Evolutionary conservation across 805 yeast genomes (phyloP).

Genomic region (Saccharomyces mikatae): DNA sequence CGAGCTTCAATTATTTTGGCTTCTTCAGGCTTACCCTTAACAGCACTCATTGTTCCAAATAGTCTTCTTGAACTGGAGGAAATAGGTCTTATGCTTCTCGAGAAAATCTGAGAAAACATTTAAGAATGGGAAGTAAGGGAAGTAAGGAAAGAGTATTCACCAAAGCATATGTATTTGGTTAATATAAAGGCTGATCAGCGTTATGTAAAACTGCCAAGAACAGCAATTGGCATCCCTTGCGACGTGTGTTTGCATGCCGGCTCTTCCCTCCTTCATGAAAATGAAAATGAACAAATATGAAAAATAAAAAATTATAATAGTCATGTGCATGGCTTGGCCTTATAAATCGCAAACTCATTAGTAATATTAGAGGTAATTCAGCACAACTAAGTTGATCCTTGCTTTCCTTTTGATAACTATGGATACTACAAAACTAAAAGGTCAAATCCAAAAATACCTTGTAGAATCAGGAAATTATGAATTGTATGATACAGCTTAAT

Average conservation of each 20-base stretch:
- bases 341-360: background rate
- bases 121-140: constrained; percentile 4
- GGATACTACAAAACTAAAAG: constrained; percentile 32
- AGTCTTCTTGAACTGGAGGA: background rate
- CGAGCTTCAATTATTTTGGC: constrained; percentile 29
- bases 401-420: background rate
- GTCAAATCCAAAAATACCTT: constrained; percentile 61
- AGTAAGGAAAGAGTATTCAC: background rate
- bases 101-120: background rate
- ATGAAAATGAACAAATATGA: background rate
- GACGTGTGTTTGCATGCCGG: background rate
- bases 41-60: constrained; percentile 12
- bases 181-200: background rate
- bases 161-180: background rate
- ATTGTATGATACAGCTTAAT: constrained; percentile 28
- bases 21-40: constrained; percentile 31
- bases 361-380: background rate
- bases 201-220: background rate
- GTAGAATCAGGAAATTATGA: constrained; percentile 77
- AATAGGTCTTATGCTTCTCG: background rate
- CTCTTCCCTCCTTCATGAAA: background rate
- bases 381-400: background rate
- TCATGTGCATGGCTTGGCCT: background rate
- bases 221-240: background rate
- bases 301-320: background rate